Evolutionary conservation across 2,329 filamentous ascomycete genomes (phyloP), one percentile per base, ranked within the genome.

Genomic region (Claviceps pazoutovae): DNA sequence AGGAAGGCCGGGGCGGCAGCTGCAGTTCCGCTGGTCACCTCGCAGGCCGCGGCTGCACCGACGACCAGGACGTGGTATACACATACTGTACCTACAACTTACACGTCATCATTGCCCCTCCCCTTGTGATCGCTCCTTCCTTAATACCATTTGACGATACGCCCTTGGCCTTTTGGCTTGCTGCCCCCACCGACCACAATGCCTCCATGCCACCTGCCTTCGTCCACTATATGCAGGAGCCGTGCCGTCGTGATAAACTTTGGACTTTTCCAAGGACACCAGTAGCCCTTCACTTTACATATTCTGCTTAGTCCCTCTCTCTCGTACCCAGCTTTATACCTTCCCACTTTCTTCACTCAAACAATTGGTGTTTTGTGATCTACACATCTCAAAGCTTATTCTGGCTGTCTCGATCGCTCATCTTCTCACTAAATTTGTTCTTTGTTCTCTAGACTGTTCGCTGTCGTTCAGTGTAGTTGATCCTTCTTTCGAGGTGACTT

Each of bases 171-270:
- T 16, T 26, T 26, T 46, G 30, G 45, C 23, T 23, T 21, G 5
- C 11, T 5, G 14, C 11, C 50, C 46, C 46, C 23, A 44, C 34
- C n/a, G 23, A 19, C 36, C 14, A 11, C 34, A 16, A 21, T 36
- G 46, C 5, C 38, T 49, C 38, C 16, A 44, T 44, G 19, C 19
- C 11, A 8, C 42, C 23, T 37, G 45, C 45, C 45, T 19, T 46
- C 23, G 9, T 45, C 23, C 9, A 44, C 23, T 43, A 14, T 43
- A 14, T 45, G 39, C 26, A 38, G 46, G 3, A n/a, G 36, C 21
- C 36, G 46, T 52, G 42, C 39, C 53, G 53, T 50, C 53, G 52
- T 54, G 30, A 34, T 13, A 23, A 37, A 47, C 52, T 46, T 41
- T 49, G 14, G 34, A 38, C 30, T 38, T 46, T 23, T 21, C n/a